Conservation (phyloP, 768 basidiomycete species). For the Auricularia auricula-judae region DNA sequence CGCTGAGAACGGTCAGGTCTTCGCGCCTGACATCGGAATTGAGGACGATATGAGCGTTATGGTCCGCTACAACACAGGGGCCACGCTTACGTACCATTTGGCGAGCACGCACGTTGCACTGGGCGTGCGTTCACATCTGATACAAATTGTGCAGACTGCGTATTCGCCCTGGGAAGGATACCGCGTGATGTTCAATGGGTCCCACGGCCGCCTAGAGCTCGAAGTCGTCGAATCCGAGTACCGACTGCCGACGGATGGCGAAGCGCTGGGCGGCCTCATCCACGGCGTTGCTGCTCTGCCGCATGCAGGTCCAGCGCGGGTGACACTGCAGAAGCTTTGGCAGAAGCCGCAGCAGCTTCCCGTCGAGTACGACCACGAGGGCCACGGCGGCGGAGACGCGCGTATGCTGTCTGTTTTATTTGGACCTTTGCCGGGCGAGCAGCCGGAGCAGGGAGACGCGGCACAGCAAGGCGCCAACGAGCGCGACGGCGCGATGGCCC, state of each 20-base stretch:
- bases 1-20: slow-evolving; percentile 18
- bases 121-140: too few relatives aligned
- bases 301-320: slow-evolving; percentile 30
- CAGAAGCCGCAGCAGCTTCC: slow-evolving; percentile 30
- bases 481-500: slow-evolving; percentile 34
- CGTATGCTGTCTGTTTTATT: slow-evolving; percentile 38
- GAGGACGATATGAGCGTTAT: slow-evolving; percentile 43
- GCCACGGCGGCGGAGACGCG: slow-evolving; percentile 38
- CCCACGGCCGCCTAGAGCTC: slow-evolving; percentile 39
- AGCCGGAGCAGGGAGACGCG: slow-evolving; percentile 30
- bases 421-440: slow-evolving; percentile 33
- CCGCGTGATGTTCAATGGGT: slow-evolving; percentile 42
- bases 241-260: slow-evolving; percentile 20
- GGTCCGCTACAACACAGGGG: slow-evolving; percentile 35
- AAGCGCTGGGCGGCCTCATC: slow-evolving; percentile 22
- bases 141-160: slow-evolving; percentile 19
- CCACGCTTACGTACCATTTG: slow-evolving; percentile 42
- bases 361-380: slow-evolving; percentile 28
- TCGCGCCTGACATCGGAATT: slow-evolving; percentile 31
- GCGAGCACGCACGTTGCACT: slow-evolving; percentile 11
- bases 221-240: slow-evolving; percentile 37
- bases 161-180: slow-evolving; percentile 39
- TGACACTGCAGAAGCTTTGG: slow-evolving; percentile 37
- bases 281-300: slow-evolving; percentile 29
- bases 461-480: slow-evolving; percentile 37